Evolutionary conservation across 2,329 filamentous ascomycete species (phyloP), one percentile per base, ranked within the genome.

Genomic region (Purpureocillium takamizusanense): DNA sequence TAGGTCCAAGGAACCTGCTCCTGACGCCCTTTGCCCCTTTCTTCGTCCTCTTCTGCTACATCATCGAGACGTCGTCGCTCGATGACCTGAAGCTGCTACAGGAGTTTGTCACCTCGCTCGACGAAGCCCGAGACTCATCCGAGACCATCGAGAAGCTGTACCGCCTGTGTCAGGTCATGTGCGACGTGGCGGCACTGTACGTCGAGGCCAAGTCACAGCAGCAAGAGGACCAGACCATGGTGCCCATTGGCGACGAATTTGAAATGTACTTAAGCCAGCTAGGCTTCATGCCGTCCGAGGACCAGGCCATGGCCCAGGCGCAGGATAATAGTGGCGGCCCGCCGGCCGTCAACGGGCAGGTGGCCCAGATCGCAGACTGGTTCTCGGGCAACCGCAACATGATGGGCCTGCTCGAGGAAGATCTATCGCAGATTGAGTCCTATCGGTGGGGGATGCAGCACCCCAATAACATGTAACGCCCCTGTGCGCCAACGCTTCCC

Each of bases 381-480:
- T 82, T 81, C 47, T 76, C 74, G 4, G 76, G 78, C 2, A 82
- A 76, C 42, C 67, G 72, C 39, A 78, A 81, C 48, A 74, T 83
- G 62, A 70, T 83, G 63, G 76, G 75, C 0, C 51, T 83, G 40
- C 54, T 83, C 51, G 79, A 83, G 51, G 74, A 81, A 41, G 78
- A 82, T 33, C 44, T 72, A 40, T 67, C 66, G 37, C 61, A 66
- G 23, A 66, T 71, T 46, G 57, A 61, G 33, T 53, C 57, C n/a
- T 50, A 50, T 35, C 52, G 52, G 10, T 63, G 60, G n/a, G n/a
- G n/a, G 60, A 54, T 56, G 43, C 52, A 54, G 34, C 47, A 48
- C 11, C 31, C 31, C 4, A 32, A 30, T 28, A 15, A 10, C 9
- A 21, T 33, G 31, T 38, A 33, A 21, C n/a, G 28, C 12, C 28